Evolutionary conservation across 306 rosid genomes (phyloP), one percentile per base, ranked within the genome.

Genomic region (Malus fusca): DNA sequence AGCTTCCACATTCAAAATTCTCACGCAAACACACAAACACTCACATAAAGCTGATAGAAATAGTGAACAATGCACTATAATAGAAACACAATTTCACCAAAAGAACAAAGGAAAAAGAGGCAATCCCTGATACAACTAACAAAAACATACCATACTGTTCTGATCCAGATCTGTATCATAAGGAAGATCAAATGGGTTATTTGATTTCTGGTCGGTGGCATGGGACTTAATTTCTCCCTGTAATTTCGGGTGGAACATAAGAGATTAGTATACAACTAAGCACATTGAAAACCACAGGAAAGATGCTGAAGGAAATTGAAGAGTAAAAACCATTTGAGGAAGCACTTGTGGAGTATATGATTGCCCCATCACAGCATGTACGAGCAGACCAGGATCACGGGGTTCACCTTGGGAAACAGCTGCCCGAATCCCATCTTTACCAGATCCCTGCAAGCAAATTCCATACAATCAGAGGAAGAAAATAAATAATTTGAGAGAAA

Each of bases 161-260:
- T 82, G 88, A 74, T 90, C 90, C 78, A 76, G 40, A 33, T 85
- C 91, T 66, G 84, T 82, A 76, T 90, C 87, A 66, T 46, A 82
- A 21, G 88, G 85, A 81, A 81, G 80, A 82, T 89, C 96, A 84
- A 88, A 90, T 33, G 93, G 98, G 83, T 90, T 87, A 74, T 67
- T 78, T 60, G 91, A 90, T 82, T 84, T 86, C 71, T 33, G 71
- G 31, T 86, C 73, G 30, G 79, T 63, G 71, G 71, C 78, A 78
- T 46, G 77, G 28, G 69, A 67, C 55, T 78, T 84, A 60, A 63
- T 51, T 84, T 87, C 92, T 77, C 75, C 92, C 93, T 88, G 88
- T 64, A 42, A 73, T 59, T 37, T 12, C 4, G 43, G 4, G 15
- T 17, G 21, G 22, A 17, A 22, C 30, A 69, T 63, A 25, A 44